Base-by-base conservation (phyloP, 1,284 basidiomycete genomes). In the Ustilago crameri region DNA sequence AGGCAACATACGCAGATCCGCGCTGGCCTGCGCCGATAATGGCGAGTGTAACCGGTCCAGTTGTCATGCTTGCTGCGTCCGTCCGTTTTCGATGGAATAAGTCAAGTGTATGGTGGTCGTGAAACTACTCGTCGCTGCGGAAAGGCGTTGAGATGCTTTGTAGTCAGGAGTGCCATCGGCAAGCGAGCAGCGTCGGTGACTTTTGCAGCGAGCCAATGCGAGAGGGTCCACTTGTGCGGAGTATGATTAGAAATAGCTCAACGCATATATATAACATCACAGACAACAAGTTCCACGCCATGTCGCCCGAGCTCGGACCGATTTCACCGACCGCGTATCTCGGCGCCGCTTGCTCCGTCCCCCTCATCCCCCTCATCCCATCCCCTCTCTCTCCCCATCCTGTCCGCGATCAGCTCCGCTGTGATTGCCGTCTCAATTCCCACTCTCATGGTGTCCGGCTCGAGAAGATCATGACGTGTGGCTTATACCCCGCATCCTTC, bases 1-100 rank as follows among this genome's bases (percentile, higher is more conserved):
- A 66, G 49, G 64, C 64, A 56, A 57, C 64, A 26, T 67, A 67
- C 18, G 64, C 63, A 43, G 51, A 59, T 35, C 63, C 63, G 45
- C 63, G 56, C 44, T 66, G 63, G 26, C 63, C 63, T 38, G 63
- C 63, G 51, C 63, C 63, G 17, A 66, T 51, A 35, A 66, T 60
- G 51, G 63, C 63, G 23, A 66, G 52, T n/a, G 63, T 66, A 42
- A 66, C 63, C 34, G 63, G 63, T 18, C 63, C 63, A 22, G 60
- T 67, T 40, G 64, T 60, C 64, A 61, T 67, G 22, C 17, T 43
- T 42, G 52, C 30, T 5, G 5, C 30, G 5, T 5, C 12, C 30
- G 12, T 30, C 12, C 12, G 5, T 30, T 30, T 30, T 30, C 7
- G 30, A 12, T 30, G 30, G 30, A 30, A 7, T 5, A 30, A 12